Evolutionary conservation across 2,329 filamentous ascomycete genomes (phyloP), one percentile per base, ranked within the genome.

Genomic region (Cryphonectria parasitica): DNA sequence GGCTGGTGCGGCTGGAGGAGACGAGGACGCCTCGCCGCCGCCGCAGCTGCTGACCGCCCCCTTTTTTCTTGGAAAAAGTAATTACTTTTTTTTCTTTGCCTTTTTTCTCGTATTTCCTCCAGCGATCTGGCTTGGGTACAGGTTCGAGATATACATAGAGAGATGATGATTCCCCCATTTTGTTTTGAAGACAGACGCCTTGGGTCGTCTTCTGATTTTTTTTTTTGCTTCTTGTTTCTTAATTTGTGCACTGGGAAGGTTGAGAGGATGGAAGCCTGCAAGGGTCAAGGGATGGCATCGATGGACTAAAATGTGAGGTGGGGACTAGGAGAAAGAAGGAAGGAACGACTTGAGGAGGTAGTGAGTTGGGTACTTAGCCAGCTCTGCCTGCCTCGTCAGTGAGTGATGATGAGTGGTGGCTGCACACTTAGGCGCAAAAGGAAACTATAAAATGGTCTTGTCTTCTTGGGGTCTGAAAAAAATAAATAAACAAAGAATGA

Each of bases 401-500:
- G n/a, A 54, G 49, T 28, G 39, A 45, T 39, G 64, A 71, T 63
- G 67, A 67, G 25, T 64, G 64, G 62, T 45, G 45, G 70, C 70
- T 70, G 63, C 68, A 70, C 64, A 65, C 64, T 64, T 67, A 15
- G 28, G 54, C 56, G 65, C 54, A 67, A 34, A 64, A 45, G 25
- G 58, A 62, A 65, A 61, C 36, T 66, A 68, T 71, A 15, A 63
- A 69, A 71, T 71, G 66, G 69, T 64, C 62, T 13, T 71, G 66
- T 60, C 64, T 71, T 69, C 63, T 71, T 68, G 69, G 69, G 69
- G 69, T 69, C 69, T 63, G 43, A 49, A 45, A 67, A 41, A 45
- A 34, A 64, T 58, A 49, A 22, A 45, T n/a, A n/a, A n/a, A n/a
- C n/a, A n/a, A n/a, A n/a, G 13, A 13, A 19, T 17, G 17, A 2